Percentiles rank a stretch among this genome's conserved stretches.
Conservation (phyloP, 176 grass and related monocot species). For the Eragrostis curvula region DNA sequence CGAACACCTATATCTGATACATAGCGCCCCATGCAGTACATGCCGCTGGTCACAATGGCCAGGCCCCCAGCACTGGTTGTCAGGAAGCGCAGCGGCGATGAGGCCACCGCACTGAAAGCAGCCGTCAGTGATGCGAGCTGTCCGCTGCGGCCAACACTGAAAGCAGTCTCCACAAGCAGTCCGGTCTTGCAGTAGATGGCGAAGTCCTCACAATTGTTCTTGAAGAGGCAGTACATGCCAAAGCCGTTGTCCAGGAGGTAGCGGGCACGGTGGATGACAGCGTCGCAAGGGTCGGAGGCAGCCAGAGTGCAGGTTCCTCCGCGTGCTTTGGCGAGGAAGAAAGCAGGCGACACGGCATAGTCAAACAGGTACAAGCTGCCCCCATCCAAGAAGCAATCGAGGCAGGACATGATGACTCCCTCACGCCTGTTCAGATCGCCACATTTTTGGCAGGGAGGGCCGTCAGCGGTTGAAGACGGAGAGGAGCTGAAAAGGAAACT, state of each 20-base stretch:
- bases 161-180: constrained; percentile 67
- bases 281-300: constrained; percentile 43
- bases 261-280: constrained; percentile 61
- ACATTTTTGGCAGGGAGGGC: constrained; percentile 50
- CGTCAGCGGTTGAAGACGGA: background rate
- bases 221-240: constrained; percentile 74
- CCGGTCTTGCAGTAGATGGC: constrained; percentile 93
- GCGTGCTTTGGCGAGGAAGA: constrained; percentile 85
- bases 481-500: constrained; percentile 59
- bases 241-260: constrained; percentile 71
- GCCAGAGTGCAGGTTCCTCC: constrained; percentile 91
- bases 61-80: constrained; percentile 52
- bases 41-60: constrained; percentile 49
- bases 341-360: constrained; percentile 62
- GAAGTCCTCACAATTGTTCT: constrained; percentile 96
- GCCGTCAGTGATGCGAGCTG: constrained; percentile 72
- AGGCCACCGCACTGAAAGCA: constrained; percentile 52
- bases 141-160: constrained; percentile 80
- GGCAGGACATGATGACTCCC: constrained; percentile 80
- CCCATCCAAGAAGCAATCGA: constrained; percentile 79
- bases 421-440: constrained; percentile 36
- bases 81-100: constrained; percentile 66
- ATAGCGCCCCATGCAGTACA: constrained; percentile 65
- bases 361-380: constrained; percentile 77
- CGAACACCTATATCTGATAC: constrained; percentile 64